These are phyloP conservation scores for Pyrenula massariospora DNA, from an alignment of 495 filamentous ascomycete genomes.

Conservation along the genomic window DNA sequence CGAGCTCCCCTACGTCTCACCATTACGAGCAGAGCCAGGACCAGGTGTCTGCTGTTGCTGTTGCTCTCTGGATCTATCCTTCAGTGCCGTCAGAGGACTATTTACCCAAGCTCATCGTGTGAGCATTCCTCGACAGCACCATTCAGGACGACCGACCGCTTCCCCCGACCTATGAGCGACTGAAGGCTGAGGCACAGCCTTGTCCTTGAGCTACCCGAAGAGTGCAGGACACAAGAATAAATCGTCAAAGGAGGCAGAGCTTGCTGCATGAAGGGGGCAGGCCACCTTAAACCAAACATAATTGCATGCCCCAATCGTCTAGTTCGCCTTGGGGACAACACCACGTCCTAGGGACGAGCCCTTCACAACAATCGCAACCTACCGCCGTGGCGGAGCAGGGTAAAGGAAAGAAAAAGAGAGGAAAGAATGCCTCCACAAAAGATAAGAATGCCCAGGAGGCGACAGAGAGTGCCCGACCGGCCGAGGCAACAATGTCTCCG, in stretches of 20 bases:
- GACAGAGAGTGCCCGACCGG: constrained; percentile 18
- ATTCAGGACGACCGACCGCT: no score
- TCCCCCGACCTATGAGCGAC: no score
- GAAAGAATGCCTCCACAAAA: constrained; percentile 23
- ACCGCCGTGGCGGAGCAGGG: constrained; percentile 23
- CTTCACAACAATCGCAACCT: constrained; percentile 15
- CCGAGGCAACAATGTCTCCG: constrained; percentile 25
- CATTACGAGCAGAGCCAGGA: neutral
- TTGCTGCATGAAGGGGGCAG: neutral
- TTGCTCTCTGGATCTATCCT: no score
- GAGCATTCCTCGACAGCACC: no score
- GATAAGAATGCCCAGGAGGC: constrained; percentile 27
- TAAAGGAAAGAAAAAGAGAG: constrained; percentile 25
- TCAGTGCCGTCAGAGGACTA: no score
- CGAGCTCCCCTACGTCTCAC: neutral
- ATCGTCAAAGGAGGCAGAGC: no score
- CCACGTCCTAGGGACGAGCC: constrained; percentile 3
- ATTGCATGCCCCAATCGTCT: constrained; percentile 15
- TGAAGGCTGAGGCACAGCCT: no score
- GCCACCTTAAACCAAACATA: neutral
- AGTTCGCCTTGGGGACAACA: constrained; percentile 20
- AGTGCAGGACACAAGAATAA: no score
- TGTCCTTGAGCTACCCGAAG: no score
- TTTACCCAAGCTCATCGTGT: no score
- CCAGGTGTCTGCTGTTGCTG: neutral